Base-by-base conservation (phyloP, 192 early-diverging fungal species). In the Entomortierella chlamydospora region DNA sequence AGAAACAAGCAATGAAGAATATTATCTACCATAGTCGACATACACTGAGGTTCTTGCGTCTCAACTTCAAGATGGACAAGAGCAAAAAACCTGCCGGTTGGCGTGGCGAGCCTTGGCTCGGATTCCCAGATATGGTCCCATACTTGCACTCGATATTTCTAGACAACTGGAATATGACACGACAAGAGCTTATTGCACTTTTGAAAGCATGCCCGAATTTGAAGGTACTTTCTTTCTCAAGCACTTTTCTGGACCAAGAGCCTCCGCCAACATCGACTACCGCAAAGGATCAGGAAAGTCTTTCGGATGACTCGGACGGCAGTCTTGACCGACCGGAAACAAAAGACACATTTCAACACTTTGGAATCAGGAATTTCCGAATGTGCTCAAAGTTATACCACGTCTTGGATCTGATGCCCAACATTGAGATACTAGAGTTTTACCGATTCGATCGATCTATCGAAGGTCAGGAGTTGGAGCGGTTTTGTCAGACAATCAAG, bases 341-440 rank as follows among this genome's bases (percentile, higher is more conserved):
- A 45, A 25, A 34, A 7, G 9, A 22, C 20, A 7, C 39, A 12
- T 77, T 62, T 57, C 73, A 77, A 34, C 73, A 77, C 37, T 59
- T 63, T 12, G 54, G 42, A 7, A 41, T 77, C 15, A 39, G 57
- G 28, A 62, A 22, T 5, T 64, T 68, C n/a, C 63, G 73, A 23
- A 77, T 77, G 73, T 68, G 73, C 30, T 57, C 64, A 22, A 53
- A 25, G 2, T 51, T 77, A 23, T 63, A 57, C 20, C 51, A 31
- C 11, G 41, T 77, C 7, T 12, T 77, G 0, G 61, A 77, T 20
- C 53, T 68, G 25, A 37, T 77, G 11, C 65, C 73, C 0, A 77
- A 63, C 17, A 8, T 77, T 43, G 51, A 61, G 20, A 37, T 54
- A 1, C 49, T 77, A 4, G 73, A 77, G 20, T 68, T 77, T 29